Percentiles rank a stretch among this genome's conserved stretches.
Conservation (phyloP, 2,329 filamentous ascomycete genomes). For the Fusarium oxysporum region DNA sequence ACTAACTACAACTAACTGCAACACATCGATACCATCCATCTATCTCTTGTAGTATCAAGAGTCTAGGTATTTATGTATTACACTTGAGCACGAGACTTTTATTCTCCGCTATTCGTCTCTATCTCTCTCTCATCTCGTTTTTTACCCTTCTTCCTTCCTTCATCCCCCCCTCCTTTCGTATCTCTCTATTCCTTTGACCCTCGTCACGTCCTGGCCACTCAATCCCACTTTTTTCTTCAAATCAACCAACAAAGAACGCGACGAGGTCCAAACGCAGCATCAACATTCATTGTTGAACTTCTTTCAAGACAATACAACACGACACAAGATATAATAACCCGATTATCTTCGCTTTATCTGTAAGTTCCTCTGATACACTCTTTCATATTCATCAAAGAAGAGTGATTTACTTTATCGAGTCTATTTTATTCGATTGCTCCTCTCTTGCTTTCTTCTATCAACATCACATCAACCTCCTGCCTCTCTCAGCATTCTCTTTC, state of each 20-base stretch:
- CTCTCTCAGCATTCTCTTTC: conserved; percentile 13
- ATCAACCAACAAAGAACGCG: conserved; percentile 32
- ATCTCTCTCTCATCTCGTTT: conserved; percentile 20
- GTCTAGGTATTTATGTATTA: conserved; percentile 25
- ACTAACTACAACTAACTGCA: conserved; percentile 16
- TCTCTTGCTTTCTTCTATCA: neutral
- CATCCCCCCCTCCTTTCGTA: conserved; percentile 12
- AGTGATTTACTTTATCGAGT: conserved; percentile 15
- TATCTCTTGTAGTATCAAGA: neutral
- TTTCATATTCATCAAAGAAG: neutral
- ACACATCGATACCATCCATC: neutral
- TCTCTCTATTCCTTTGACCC: conserved; percentile 14
- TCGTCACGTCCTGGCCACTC: conserved; percentile 25
- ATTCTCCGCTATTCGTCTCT: conserved; percentile 32
- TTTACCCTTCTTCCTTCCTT: conserved; percentile 2
- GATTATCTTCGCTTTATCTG: conserved; percentile 1
- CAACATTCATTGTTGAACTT: conserved; percentile 13
- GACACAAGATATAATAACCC: neutral
- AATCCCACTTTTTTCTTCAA: conserved; percentile 40
- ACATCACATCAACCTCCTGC: neutral
- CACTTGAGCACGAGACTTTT: conserved; percentile 34
- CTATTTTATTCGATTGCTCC: neutral
- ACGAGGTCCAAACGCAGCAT: conserved; percentile 8
- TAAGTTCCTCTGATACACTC: conserved; percentile 14
- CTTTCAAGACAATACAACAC: neutral